phyloP scores from a whole-genome alignment of 106 monocot species.

The Cymbidium sinense region DNA sequence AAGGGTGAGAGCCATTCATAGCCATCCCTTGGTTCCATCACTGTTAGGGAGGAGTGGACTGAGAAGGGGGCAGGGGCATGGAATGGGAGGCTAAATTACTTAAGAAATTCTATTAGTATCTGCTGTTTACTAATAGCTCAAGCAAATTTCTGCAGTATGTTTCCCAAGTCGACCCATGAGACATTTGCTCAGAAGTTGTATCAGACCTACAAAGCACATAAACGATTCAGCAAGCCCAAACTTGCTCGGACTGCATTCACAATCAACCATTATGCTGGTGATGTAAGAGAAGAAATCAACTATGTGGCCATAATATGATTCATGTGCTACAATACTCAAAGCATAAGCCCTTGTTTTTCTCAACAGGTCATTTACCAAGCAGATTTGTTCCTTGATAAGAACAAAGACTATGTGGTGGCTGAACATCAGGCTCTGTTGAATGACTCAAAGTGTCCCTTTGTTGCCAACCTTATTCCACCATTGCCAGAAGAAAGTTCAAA shows the following conservation, averaged over 20 bases:
- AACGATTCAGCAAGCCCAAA: constrained; percentile 96
- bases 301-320: not conserved
- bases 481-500: constrained; percentile 84
- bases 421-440: constrained; percentile 88
- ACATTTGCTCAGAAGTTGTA: constrained; percentile 96
- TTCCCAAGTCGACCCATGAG: constrained; percentile 97
- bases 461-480: constrained; percentile 87
- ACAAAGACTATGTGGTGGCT: constrained; percentile 97
- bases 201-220: constrained; percentile 88
- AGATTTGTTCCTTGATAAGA: constrained; percentile 91
- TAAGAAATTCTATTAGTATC: not conserved
- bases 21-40: no score
- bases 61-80: no score
- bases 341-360: not conserved
- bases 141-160: constrained; percentile 65
- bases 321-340: not conserved
- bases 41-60: no score
- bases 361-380: constrained; percentile 90
- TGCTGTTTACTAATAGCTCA: not conserved
- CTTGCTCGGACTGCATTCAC: constrained; percentile 90
- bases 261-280: constrained; percentile 96
- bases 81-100: not conserved
- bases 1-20: no score
- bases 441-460: constrained; percentile 61
- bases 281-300: constrained; percentile 35